phyloP scores from a whole-genome alignment of 1,284 basidiomycete genomes.

The Heimioporus punctisporus region DNA sequence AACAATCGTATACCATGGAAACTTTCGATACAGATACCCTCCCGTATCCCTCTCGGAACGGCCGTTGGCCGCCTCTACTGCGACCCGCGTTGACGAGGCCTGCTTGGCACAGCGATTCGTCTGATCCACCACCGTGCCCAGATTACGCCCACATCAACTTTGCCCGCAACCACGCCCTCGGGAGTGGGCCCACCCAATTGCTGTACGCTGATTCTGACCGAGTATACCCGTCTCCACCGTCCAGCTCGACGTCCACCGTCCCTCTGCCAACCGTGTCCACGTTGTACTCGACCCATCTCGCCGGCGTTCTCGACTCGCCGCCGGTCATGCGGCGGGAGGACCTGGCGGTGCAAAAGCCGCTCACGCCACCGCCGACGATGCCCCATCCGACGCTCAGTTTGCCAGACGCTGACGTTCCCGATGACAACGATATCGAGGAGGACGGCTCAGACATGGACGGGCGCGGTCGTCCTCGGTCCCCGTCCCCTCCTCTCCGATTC shows the following conservation, averaged over 20 bases:
- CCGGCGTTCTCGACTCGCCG: slow-evolving; percentile 37
- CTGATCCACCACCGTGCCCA: slow-evolving; percentile 17
- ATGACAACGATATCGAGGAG: slow-evolving; percentile 15
- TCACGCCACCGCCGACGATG: slow-evolving; percentile 46
- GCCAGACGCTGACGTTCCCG: slow-evolving; percentile 31
- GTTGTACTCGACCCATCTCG: slow-evolving; percentile 22
- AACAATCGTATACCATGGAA: slow-evolving; percentile 35
- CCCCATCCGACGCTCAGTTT: slow-evolving; percentile 37
- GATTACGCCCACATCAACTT: slow-evolving; percentile 16
- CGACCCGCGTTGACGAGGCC: slow-evolving; percentile 18
- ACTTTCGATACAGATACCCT: slow-evolving; percentile 30
- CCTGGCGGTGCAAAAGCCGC: slow-evolving; percentile 30
- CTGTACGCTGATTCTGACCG: slow-evolving; percentile 21
- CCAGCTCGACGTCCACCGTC: slow-evolving; percentile 35
- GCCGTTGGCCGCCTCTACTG: slow-evolving; percentile 9
- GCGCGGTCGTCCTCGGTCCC: slow-evolving; percentile 3
- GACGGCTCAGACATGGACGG: slow-evolving; percentile 26
- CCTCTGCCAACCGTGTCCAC: slow-evolving; percentile 32
- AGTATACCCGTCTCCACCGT: slow-evolving; percentile 41
- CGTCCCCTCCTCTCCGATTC: slow-evolving; percentile 18
- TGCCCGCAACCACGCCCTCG: slow-evolving; percentile 15
- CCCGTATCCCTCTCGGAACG: slow-evolving; percentile 3
- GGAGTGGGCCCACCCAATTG: slow-evolving; percentile 8
- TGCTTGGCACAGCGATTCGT: slow-evolving; percentile 24
- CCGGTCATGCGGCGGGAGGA: slow-evolving; percentile 33